A percentile compares a stretch with the other conserved stretches of the same genome.
Conservation (phyloP, 2,329 filamentous ascomycete species). For the Fusarium decemcellulare region DNA sequence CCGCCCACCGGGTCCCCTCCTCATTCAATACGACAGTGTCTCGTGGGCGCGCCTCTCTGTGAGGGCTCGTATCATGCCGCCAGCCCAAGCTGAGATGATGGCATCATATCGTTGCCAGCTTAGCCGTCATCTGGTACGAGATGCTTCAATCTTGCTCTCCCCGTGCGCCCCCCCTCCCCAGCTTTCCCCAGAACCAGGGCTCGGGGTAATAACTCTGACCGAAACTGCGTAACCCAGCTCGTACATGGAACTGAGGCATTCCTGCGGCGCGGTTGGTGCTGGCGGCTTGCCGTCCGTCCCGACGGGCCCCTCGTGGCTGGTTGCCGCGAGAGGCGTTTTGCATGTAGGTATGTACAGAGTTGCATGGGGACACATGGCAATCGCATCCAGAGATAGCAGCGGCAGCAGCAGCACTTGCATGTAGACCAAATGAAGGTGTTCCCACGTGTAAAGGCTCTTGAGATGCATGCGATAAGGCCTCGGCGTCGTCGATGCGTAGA, state of each 20-base stretch:
- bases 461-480: neutral
- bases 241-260: conserved; percentile 1
- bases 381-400: neutral
- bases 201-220: conserved; percentile 2
- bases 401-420: conserved; percentile 10
- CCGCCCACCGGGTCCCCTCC: neutral
- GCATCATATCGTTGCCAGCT: conserved; percentile 26
- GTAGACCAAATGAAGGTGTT: neutral
- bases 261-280: neutral
- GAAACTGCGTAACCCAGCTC: neutral
- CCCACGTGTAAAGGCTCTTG: conserved; percentile 18
- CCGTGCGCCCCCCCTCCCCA: conserved; percentile 8
- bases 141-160: conserved; percentile 11
- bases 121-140: conserved; percentile 23
- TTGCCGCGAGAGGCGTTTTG: conserved; percentile 1
- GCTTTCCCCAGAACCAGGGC: conserved; percentile 9
- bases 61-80: conserved; percentile 36
- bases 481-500: neutral
- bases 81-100: conserved; percentile 27
- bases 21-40: conserved; percentile 13
- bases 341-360: neutral
- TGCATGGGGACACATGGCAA: conserved; percentile 31
- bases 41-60: conserved; percentile 20
- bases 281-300: conserved; percentile 24
- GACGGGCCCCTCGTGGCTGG: conserved; percentile 7